These are phyloP conservation scores for Tephrocybe sp. DNA, from an alignment of 768 basidiomycete species.

Conservation along the genomic window DNA sequence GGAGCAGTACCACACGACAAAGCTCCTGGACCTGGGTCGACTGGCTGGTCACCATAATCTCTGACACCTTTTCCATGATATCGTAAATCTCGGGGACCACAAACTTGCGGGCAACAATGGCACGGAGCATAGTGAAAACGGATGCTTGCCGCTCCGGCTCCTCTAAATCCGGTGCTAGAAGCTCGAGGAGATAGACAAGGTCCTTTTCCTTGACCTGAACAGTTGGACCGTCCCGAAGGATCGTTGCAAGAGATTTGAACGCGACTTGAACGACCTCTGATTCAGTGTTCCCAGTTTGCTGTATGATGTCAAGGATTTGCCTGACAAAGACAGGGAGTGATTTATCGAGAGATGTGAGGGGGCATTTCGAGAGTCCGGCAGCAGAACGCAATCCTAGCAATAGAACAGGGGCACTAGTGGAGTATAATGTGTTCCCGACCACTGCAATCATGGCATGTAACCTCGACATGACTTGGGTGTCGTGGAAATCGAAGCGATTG, in stretches of 20 bases:
- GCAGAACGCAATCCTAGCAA: slow-evolving; percentile 74
- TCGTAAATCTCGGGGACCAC: slow-evolving; percentile 97
- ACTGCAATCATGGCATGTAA: slow-evolving; percentile 83
- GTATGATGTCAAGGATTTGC: slow-evolving; percentile 82
- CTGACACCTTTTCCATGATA: slow-evolving; percentile 88
- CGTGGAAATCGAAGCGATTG: slow-evolving; percentile 81
- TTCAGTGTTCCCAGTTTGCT: slow-evolving; percentile 80
- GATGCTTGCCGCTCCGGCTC: slow-evolving; percentile 82
- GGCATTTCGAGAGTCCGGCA: slow-evolving; percentile 79
- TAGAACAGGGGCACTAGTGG: slow-evolving; percentile 72
- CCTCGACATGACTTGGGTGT: slow-evolving; percentile 70
- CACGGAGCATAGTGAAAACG: slow-evolving; percentile 84
- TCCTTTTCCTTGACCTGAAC: slow-evolving; percentile 88
- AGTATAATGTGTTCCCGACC: slow-evolving; percentile 91
- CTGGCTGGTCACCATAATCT: slow-evolving; percentile 92
- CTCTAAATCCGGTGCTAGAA: slow-evolving; percentile 87
- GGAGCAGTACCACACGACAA: slow-evolving; percentile 83
- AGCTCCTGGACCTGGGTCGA: slow-evolving; percentile 88
- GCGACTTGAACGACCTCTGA: slow-evolving; percentile 88
- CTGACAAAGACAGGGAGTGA: slow-evolving; percentile 80
- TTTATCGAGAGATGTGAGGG: slow-evolving; percentile 68
- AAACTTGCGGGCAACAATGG: slow-evolving; percentile 87
- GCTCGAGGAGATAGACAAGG: slow-evolving; percentile 79
- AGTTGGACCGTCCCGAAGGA: slow-evolving; percentile 85
- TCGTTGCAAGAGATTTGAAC: slow-evolving; percentile 78